A percentile compares a stretch with the other conserved stretches of the same genome.
phyloP scores from a whole-genome alignment of 139 green algal species.

The Picochlorum sp. region DNA sequence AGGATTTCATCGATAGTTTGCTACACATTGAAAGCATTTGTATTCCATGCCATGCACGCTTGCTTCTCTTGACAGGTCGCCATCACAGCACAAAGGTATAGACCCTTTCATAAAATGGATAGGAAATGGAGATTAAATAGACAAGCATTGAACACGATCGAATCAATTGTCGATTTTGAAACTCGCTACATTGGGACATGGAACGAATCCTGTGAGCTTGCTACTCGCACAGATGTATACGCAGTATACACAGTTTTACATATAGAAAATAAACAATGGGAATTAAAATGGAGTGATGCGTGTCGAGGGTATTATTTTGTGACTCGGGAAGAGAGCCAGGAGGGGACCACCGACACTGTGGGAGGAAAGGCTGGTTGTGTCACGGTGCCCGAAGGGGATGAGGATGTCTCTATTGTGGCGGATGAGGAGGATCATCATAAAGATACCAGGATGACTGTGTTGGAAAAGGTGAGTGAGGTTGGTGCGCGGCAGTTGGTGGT shows the following conservation, averaged over 20 bases:
- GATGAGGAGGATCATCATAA: background rate
- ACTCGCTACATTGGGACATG: constrained; percentile 2
- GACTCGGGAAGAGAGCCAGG: background rate
- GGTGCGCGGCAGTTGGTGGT: constrained; percentile 16
- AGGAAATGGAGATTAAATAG: constrained; percentile 33
- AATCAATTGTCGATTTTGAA: constrained; percentile 13
- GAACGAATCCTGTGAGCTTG: constrained; percentile 8
- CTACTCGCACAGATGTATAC: constrained; percentile 24
- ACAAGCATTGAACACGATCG: constrained; percentile 15
- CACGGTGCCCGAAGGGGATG: constrained; percentile 24
- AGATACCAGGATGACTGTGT: background rate
- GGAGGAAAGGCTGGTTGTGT: background rate
- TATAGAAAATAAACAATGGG: constrained; percentile 24
- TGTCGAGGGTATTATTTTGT: no score
- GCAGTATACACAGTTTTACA: constrained; percentile 33
- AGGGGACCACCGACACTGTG: background rate
- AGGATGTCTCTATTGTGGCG: constrained; percentile 16
- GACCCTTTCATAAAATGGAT: constrained; percentile 15
- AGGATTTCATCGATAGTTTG: no score
- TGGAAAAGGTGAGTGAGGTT: background rate
- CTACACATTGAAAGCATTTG: no score
- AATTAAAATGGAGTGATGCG: constrained; percentile 25
- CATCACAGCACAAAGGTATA: no score
- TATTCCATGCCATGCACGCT: no score
- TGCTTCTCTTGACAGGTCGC: no score